phyloP scores from a whole-genome alignment of 345 rosid species.

The Aquilaria sinensis region DNA sequence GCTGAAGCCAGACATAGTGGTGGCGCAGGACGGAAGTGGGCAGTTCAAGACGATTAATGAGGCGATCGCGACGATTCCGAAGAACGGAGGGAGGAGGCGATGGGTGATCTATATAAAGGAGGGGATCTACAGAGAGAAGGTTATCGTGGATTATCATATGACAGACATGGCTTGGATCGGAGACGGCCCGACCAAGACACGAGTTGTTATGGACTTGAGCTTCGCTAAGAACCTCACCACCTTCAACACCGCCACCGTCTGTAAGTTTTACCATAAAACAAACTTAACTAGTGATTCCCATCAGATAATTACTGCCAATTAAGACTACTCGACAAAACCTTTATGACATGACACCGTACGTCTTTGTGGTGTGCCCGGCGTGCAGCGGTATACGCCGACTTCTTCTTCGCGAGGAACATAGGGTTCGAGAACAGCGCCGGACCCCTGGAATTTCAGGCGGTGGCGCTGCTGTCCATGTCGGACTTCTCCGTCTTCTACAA shows the following conservation, averaged over 20 bases:
- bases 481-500: conserved; percentile 64
- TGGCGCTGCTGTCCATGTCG: conserved; percentile 53
- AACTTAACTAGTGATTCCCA: no score
- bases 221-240: conserved; percentile 49
- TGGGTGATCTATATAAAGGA: conserved; percentile 58
- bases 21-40: conserved; percentile 87
- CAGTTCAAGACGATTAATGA: conserved; percentile 44
- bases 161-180: conserved; percentile 44
- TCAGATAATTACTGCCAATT: no score
- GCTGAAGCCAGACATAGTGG: conserved; percentile 35
- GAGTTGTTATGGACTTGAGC: conserved; percentile 44
- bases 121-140: conserved; percentile 53
- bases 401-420: conserved; percentile 60
- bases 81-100: conserved; percentile 19
- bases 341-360: no score
- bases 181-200: conserved; percentile 64
- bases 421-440: conserved; percentile 81
- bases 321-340: no score
- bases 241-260: conserved; percentile 55
- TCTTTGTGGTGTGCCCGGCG: neutral
- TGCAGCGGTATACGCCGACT: conserved; percentile 51
- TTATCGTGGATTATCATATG: conserved; percentile 31
- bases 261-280: conserved; percentile 27
- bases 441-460: conserved; percentile 63
- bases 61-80: conserved; percentile 39